Evolutionary conservation across 2,329 filamentous ascomycete genomes (phyloP), one percentile per base, ranked within the genome.

Genomic region (Fusarium sp.): DNA sequence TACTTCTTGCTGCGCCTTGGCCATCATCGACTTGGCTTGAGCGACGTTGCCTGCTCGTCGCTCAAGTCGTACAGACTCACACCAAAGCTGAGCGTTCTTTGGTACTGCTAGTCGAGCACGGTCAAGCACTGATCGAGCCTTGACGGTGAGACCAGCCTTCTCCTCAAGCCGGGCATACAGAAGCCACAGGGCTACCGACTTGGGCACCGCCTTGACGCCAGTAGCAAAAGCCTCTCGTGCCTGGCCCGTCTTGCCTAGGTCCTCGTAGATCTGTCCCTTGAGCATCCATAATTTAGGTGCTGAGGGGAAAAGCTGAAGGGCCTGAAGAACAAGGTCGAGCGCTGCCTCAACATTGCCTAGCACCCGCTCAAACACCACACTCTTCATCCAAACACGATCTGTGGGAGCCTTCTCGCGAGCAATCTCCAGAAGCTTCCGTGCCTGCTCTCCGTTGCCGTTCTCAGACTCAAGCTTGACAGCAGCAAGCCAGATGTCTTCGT

Each of bases 351-450:
- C 82, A 69, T 95, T 90, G 53, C 89, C 90, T 22, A 92, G 82
- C 68, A 96, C 92, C 12, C 95, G 87, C 77, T 99, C 95, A 72
- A 97, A 97, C 0, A 93, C 91, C 10, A 95, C 92, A 70, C 91
- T 94, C 80, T 97, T 97, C 82, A 96, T 95, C 90, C 93, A 99
- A 7, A 99, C 93, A 42, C 95, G 91, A 73, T 98, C 95, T 0
- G 95, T 99, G 2, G 93, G 92, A 2, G 95, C 93, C 75, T 97
- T 91, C 55, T 91, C 87, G 51, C 95, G 88, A 22, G 95, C 95
- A 11, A 91, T 90, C 49, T 88, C 86, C 35, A 99, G 84, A 24
- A 99, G 86, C 59, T 90, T 86, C 40, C 93, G 85, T 1, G 95
- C 95, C 73, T 95, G 88, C 34, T 93, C 90, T 36, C 87, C 88